Evolutionary conservation across 805 yeast genomes (phyloP), one percentile per base, ranked within the genome.

Genomic region (Saccharomycopsis sp.): DNA sequence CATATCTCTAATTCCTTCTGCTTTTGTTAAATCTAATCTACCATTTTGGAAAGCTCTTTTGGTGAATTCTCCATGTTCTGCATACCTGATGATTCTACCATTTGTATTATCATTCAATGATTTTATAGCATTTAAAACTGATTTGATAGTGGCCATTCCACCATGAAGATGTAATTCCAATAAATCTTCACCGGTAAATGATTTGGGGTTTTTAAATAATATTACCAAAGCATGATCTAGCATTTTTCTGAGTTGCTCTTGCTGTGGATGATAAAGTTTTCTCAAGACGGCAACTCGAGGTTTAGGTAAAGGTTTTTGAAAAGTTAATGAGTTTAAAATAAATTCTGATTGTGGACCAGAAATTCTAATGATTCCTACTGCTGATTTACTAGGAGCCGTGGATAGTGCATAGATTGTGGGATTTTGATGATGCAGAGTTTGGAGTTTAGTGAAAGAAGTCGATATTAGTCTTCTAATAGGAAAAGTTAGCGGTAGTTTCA

Each of bases 131-230:
- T 62, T 62, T 36, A 88, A 52, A 0, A 88, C 82, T 0, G 86
- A 70, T 36, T 67, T 64, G 2, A 84, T 72, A 1, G 89, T 85
- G 0, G 97, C 96, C 10, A 70, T 75, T 3, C 97, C 96, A 3
- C 98, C 98, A 58, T 92, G 98, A 2, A 84, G 59, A 53, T 92
- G 96, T n/a, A 92, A 56, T 52, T 92, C 98, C 8, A 88, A 62
- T 20, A 81, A 51, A 51, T 89, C 96, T 56, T 92, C 97, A 1
- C 98, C 98, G 0, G 97, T 92, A 52, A 79, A 92, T 0, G 95
- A 79, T 12, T 67, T 63, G 1, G 96, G 96, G 2, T 70, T 70
- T 14, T 72, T 57, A 59, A 89, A 88, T 52, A 61, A 79, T 1
- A 87, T 52, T 0, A 79, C 64, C 15, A 92, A 58, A 0, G 96